Evolutionary conservation across 345 rosid genomes (phyloP).

Genomic region (Eucalyptus regnans): DNA sequence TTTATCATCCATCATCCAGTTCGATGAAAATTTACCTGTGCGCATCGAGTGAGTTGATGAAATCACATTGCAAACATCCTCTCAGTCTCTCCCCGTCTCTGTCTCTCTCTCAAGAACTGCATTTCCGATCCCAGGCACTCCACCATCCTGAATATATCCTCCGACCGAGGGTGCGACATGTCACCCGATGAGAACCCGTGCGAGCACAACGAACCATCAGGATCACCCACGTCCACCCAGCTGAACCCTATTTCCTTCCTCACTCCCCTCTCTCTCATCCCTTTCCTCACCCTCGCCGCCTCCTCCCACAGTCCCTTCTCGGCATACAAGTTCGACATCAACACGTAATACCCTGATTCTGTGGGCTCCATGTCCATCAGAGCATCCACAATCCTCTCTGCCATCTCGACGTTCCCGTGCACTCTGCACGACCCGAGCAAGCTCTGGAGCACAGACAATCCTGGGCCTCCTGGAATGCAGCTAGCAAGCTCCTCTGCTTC

Average conservation of each 20-base stretch:
- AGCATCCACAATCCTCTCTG: slow-evolving; percentile 43
- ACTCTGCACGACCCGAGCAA: slow-evolving; percentile 70
- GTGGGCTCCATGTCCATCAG: slow-evolving; percentile 51
- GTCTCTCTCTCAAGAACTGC: slow-evolving; percentile 24
- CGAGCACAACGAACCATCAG: slow-evolving; percentile 26
- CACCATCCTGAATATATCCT: slow-evolving; percentile 45
- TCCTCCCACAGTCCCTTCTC: slow-evolving; percentile 74
- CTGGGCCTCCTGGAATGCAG: slow-evolving; percentile 56
- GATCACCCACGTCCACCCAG: slow-evolving; percentile 62
- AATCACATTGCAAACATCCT: not conserved
- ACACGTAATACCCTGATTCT: slow-evolving; percentile 63
- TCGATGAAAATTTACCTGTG: not conserved
- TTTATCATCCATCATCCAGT: not conserved
- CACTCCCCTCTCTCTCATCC: slow-evolving; percentile 68
- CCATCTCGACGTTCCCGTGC: slow-evolving; percentile 66
- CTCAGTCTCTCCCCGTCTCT: not conserved
- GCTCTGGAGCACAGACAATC: slow-evolving; percentile 66
- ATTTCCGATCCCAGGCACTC: slow-evolving; percentile 45
- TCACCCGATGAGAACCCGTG: slow-evolving; percentile 81
- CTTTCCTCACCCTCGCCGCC: slow-evolving; percentile 44
- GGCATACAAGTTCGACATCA: slow-evolving; percentile 85
- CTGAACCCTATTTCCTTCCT: slow-evolving; percentile 77
- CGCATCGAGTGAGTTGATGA: not conserved
- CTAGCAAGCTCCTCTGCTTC: slow-evolving; percentile 64
- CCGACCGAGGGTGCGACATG: slow-evolving; percentile 42